phyloP scores from a whole-genome alignment of 805 yeast genomes.

The Barnettozyma salicaria region DNA sequence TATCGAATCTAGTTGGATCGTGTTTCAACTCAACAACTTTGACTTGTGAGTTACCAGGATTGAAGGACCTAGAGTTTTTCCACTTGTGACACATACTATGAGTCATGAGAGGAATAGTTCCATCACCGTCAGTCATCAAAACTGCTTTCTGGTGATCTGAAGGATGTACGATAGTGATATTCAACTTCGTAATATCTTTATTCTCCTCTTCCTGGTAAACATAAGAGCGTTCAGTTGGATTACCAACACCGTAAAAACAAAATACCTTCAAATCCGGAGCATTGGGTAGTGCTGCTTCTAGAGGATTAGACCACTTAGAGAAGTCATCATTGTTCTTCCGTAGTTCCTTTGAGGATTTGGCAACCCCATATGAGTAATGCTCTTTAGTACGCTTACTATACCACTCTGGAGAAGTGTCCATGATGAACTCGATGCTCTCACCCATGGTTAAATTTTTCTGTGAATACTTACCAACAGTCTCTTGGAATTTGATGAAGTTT shows the following conservation, averaged over 20 bases:
- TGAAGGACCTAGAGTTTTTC: conserved; percentile 65
- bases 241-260: conserved; percentile 95
- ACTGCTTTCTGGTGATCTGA: conserved; percentile 58
- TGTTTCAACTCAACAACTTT: conserved; percentile 87
- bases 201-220: conserved; percentile 67
- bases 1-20: conserved; percentile 89
- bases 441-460: conserved; percentile 53
- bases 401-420: conserved; percentile 71
- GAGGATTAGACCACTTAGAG: conserved; percentile 88
- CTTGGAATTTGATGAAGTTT: conserved; percentile 60
- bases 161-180: conserved; percentile 66
- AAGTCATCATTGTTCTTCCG: conserved; percentile 60
- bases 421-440: conserved; percentile 61
- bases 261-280: conserved; percentile 89
- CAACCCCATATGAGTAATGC: conserved; percentile 76
- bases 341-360: conserved; percentile 55
- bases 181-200: conserved; percentile 45
- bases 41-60: conserved; percentile 72
- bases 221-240: conserved; percentile 92
- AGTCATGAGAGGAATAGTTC: conserved; percentile 82
- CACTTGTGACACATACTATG: conserved; percentile 91
- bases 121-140: conserved; percentile 87
- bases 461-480: conserved; percentile 38
- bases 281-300: conserved; percentile 84
- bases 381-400: conserved; percentile 55